These are phyloP conservation scores for Stylosanthes scabra DNA, from an alignment of 331 rosid species.

Conservation along the genomic window DNA sequence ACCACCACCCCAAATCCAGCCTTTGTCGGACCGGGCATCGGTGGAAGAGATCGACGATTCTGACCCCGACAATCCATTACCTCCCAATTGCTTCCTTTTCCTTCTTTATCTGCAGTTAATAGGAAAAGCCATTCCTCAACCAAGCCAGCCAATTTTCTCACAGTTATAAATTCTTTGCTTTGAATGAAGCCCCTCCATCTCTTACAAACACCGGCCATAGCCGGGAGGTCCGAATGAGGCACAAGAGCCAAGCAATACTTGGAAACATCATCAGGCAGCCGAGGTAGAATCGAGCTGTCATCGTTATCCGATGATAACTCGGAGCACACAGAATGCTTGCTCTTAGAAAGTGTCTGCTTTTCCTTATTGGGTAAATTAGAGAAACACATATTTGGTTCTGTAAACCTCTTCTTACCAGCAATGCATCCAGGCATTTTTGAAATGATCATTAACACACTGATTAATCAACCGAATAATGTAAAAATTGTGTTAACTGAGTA, in stretches of 20 bases:
- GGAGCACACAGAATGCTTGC: constrained; percentile 43
- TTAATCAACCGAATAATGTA: constrained; percentile 23
- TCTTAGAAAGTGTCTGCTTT: constrained; percentile 46
- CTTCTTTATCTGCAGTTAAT: constrained; percentile 62
- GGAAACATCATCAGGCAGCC: constrained; percentile 94
- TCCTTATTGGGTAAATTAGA: constrained; percentile 53
- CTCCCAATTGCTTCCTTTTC: constrained; percentile 89
- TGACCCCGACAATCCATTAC: constrained; percentile 80
- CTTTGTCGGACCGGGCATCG: constrained; percentile 82
- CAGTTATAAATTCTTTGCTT: constrained; percentile 79
- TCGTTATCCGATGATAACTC: constrained; percentile 40
- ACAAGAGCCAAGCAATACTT: constrained; percentile 90
- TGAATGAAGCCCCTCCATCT: constrained; percentile 87
- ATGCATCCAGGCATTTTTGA: constrained; percentile 62
- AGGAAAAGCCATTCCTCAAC: constrained; percentile 94
- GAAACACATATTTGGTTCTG: constrained; percentile 65
- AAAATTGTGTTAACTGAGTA: constrained; percentile 14
- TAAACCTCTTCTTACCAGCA: constrained; percentile 66
- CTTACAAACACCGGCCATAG: constrained; percentile 81
- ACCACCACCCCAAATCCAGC: constrained; percentile 77
- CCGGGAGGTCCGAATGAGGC: constrained; percentile 73
- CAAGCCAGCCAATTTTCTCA: constrained; percentile 76
- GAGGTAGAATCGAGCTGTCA: constrained; percentile 64
- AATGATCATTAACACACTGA: constrained; percentile 38
- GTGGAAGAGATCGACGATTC: constrained; percentile 68